Evolutionary conservation across 345 rosid genomes (phyloP), one percentile per base, ranked within the genome.

Genomic region (Durio zibethinus): DNA sequence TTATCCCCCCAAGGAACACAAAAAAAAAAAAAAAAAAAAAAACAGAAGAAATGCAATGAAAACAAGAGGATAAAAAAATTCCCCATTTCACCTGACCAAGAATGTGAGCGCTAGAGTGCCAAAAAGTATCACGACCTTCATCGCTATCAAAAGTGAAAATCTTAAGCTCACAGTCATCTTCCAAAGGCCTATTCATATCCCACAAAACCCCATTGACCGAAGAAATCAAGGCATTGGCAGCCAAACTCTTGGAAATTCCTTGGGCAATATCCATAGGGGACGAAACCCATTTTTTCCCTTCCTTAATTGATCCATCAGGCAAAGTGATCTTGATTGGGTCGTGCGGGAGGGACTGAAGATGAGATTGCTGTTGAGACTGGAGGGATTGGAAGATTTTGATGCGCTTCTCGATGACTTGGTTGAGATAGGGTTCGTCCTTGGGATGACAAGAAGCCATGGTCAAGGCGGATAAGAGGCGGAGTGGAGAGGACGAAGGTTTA

Each of bases 61-160:
- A 6, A 16, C 29, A 38, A 15, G 16, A 4, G 67, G 5, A 2
- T 23, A 2, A 33, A 25, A 50, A n/a, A 23, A 57, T 36, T 8
- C 38, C 9, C 36, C 54, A 5, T 35, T 33, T 42, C 77, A 93
- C 99, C 97, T 93, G 92, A 63, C 99, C 99, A 74, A 97, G 97
- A 82, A 97, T 92, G 85, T 97, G 98, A 31, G 98, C 97, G 54
- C 99, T 96, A 9, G 99, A 96, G 83, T 96, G 99, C 97, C 98
- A 96, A 50, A 93, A 94, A 57, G 99, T 92, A 79, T 96, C 99
- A 3, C 97, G 92, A 2, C 98, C 99, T 82, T 90, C 90, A 10
- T 93, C 94, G 1, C 75, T 82, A 35, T 91, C 97, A 61, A 93
- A 96, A 36, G 85, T 86, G 83, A 88, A 89, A 16, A 97, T 71